phyloP scores from a whole-genome alignment of 2,329 filamentous ascomycete genomes.

The Fusarium illudens region DNA sequence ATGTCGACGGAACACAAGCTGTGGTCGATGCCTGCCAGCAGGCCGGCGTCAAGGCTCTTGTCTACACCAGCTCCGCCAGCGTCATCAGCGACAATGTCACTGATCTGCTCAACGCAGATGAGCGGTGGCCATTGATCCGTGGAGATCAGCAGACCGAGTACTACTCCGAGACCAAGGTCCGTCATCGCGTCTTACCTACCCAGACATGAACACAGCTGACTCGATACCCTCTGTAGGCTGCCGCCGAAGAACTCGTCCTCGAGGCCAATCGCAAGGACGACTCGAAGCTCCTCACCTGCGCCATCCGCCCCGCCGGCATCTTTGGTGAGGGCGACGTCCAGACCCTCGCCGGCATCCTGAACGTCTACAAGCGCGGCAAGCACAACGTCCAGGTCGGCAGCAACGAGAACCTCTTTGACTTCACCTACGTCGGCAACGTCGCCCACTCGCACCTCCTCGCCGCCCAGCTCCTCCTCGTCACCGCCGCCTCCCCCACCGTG shows the following conservation, averaged over 20 bases:
- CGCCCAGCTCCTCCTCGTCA: slow-evolving; percentile 73
- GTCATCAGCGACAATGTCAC: slow-evolving; percentile 83
- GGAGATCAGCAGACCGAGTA: slow-evolving; percentile 78
- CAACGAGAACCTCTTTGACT: slow-evolving; percentile 70
- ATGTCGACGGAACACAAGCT: slow-evolving; percentile 84
- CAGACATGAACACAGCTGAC: slow-evolving; percentile 1
- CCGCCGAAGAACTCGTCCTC: slow-evolving; percentile 83
- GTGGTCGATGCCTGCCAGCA: slow-evolving; percentile 77
- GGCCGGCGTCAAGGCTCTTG: slow-evolving; percentile 78
- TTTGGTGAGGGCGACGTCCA: slow-evolving; percentile 90
- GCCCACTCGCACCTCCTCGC: slow-evolving; percentile 85
- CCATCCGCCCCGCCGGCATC: slow-evolving; percentile 87
- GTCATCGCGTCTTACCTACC: neutral
- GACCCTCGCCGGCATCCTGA: slow-evolving; percentile 75
- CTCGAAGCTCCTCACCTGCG: slow-evolving; percentile 74
- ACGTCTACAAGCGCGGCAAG: slow-evolving; percentile 72
- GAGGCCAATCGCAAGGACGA: slow-evolving; percentile 71
- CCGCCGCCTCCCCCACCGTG: slow-evolving; percentile 61
- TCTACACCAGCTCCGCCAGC: slow-evolving; percentile 91
- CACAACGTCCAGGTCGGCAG: slow-evolving; percentile 83
- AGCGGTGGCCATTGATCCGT: slow-evolving; percentile 79
- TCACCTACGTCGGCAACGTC: slow-evolving; percentile 71
- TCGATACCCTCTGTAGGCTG: slow-evolving; percentile 58
- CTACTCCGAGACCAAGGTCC: slow-evolving; percentile 90
- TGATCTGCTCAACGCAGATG: slow-evolving; percentile 85